Percentiles rank a stretch among this genome's conserved stretches.
Conservation (phyloP, 495 filamentous ascomycete genomes). For the Aspergillus campestris region DNA sequence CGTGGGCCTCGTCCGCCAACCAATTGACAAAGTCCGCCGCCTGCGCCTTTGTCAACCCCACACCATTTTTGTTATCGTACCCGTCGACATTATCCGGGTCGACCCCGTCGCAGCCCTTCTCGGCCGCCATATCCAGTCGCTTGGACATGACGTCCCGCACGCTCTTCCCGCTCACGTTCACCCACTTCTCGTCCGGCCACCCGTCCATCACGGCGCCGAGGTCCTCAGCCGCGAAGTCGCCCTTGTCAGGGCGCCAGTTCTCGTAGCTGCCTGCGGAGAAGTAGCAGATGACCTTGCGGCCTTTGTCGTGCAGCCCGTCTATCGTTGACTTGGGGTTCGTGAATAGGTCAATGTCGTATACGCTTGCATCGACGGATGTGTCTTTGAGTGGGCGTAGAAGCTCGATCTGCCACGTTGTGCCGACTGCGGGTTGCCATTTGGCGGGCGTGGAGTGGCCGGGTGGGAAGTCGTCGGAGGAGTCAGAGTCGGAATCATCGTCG, state of each 20-base stretch:
- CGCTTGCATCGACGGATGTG: constrained; percentile 35
- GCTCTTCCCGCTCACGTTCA: constrained; percentile 46
- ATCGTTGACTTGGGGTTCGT: constrained; percentile 39
- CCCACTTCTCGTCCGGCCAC: constrained; percentile 61
- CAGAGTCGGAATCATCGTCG: constrained; percentile 4
- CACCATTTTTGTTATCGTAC: constrained; percentile 49
- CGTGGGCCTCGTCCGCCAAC: constrained; percentile 44
- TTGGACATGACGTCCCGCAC: constrained; percentile 54
- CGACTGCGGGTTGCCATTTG: constrained; percentile 42
- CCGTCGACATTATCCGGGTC: constrained; percentile 69
- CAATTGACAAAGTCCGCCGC: constrained; percentile 51
- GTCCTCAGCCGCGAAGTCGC: constrained; percentile 42
- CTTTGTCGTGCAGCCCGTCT: constrained; percentile 33
- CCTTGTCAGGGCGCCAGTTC: constrained; percentile 47
- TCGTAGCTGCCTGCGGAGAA: constrained; percentile 63
- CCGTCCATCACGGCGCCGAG: constrained; percentile 45
- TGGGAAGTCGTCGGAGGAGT: constrained; percentile 8
- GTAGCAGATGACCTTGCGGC: constrained; percentile 62
- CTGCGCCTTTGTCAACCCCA: constrained; percentile 45
- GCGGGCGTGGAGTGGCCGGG: constrained; percentile 19
- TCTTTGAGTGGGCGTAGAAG: constrained; percentile 36
- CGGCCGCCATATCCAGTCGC: constrained; percentile 46
- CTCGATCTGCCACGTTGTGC: constrained; percentile 49
- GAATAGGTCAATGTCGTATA: constrained; percentile 60
- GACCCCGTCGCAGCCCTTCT: constrained; percentile 61